These are phyloP conservation scores for Amylocarpus encephaloides DNA, from an alignment of 2,329 filamentous ascomycete genomes.

Conservation along the genomic window DNA sequence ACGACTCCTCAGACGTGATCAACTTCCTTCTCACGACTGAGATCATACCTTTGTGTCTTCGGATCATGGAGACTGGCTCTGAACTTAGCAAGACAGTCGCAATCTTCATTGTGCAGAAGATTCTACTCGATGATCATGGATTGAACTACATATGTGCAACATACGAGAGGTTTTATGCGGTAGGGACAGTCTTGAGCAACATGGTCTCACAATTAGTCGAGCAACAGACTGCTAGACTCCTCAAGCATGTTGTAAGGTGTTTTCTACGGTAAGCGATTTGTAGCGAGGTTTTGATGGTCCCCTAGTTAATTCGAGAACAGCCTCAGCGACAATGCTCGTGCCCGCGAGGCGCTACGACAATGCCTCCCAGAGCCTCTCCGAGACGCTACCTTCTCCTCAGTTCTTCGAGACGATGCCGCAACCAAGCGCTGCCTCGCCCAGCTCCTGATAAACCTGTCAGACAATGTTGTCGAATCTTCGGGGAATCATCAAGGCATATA, in stretches of 20 bases:
- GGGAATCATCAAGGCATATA: constrained; percentile 30
- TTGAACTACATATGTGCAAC: constrained; percentile 98
- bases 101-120: constrained; percentile 99
- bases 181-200: constrained; percentile 94
- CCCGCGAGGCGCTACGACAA: constrained; percentile 88
- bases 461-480: constrained; percentile 58
- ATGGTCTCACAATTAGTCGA: constrained; percentile 98
- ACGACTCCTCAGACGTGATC: constrained; percentile 96
- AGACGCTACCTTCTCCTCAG: constrained; percentile 93
- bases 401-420: constrained; percentile 91
- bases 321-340: constrained; percentile 91
- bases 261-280: constrained; percentile 69
- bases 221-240: constrained; percentile 87
- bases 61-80: constrained; percentile 98
- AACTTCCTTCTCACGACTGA: constrained; percentile 98
- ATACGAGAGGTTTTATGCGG: constrained; percentile 96
- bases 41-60: constrained; percentile 93
- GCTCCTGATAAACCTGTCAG: constrained; percentile 90
- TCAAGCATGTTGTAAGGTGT: constrained; percentile 97
- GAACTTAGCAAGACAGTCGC: constrained; percentile 98
- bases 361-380: constrained; percentile 98
- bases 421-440: constrained; percentile 98
- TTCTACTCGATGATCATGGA: constrained; percentile 90
- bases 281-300: constrained; percentile 10
- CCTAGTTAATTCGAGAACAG: constrained; percentile 39